phyloP scores from a whole-genome alignment of 1,284 basidiomycete species.

The Taiwanofungus camphoratus region DNA sequence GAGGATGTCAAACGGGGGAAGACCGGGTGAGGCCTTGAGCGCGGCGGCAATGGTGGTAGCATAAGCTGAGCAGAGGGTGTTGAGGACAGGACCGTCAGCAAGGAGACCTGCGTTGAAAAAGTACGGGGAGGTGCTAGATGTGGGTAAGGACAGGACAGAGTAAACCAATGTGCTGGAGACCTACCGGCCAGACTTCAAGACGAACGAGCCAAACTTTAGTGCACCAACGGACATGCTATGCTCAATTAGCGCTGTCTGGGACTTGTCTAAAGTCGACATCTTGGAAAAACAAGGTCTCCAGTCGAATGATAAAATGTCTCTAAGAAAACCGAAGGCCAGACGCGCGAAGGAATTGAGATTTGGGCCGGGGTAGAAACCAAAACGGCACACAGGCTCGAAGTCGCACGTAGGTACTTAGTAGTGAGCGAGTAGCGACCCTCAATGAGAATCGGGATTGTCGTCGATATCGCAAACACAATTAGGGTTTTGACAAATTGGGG shows the following conservation, averaged over 20 bases:
- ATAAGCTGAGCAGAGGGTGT: constrained; percentile 82
- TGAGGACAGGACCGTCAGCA: constrained; percentile 79
- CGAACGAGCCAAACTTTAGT: constrained; percentile 88
- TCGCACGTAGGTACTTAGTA: too few relatives aligned
- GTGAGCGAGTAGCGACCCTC: too few relatives aligned
- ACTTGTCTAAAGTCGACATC: constrained; percentile 26
- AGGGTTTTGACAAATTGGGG: too few relatives aligned
- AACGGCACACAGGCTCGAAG: too few relatives aligned
- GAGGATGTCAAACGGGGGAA: constrained; percentile 81
- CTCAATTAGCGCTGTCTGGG: constrained; percentile 44
- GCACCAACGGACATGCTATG: constrained; percentile 51
- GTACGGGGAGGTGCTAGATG: constrained; percentile 76
- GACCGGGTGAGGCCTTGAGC: constrained; percentile 33
- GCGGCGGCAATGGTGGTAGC: constrained; percentile 64
- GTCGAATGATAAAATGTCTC: too few relatives aligned
- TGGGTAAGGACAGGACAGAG: constrained; percentile 1
- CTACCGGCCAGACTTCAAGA: constrained; percentile 91
- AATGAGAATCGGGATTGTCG: too few relatives aligned
- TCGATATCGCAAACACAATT: too few relatives aligned
- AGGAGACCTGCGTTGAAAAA: constrained; percentile 95
- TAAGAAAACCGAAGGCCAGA: too few relatives aligned
- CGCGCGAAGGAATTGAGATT: too few relatives aligned
- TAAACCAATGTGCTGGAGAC: constrained; percentile 24
- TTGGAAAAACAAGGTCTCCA: too few relatives aligned
- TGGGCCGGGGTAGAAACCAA: too few relatives aligned